These are phyloP conservation scores for Calonectria pseudoturangicola DNA, from an alignment of 2,329 filamentous ascomycete genomes.

Conservation along the genomic window DNA sequence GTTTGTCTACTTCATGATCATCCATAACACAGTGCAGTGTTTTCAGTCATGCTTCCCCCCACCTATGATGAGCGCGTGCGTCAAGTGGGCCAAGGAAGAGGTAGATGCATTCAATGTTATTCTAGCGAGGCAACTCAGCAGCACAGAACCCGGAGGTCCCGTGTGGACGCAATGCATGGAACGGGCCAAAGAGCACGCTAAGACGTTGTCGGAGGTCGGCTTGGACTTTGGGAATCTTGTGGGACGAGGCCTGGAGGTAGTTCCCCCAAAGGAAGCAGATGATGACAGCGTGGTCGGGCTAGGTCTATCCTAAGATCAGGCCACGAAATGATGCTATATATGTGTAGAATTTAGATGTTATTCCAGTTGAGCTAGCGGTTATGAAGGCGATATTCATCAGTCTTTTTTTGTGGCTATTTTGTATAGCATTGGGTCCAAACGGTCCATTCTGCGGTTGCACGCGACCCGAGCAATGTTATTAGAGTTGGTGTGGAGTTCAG, in stretches of 20 bases:
- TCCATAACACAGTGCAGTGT: conserved; percentile 92
- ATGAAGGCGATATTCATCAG: conserved; percentile 21
- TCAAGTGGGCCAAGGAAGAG: conserved; percentile 98
- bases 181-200: conserved; percentile 86
- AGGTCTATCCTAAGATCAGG: conserved; percentile 54
- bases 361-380: conserved; percentile 22
- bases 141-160: conserved; percentile 83
- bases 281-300: conserved; percentile 53
- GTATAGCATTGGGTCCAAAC: neutral
- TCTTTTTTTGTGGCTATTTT: neutral
- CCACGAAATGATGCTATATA: neutral
- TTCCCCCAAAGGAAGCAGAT: conserved; percentile 37
- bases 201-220: conserved; percentile 87
- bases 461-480: conserved; percentile 5
- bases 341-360: conserved; percentile 15
- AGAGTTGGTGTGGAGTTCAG: neutral
- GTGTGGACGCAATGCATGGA: conserved; percentile 90
- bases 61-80: conserved; percentile 92
- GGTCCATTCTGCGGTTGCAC: neutral
- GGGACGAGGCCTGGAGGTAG: conserved; percentile 71
- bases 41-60: conserved; percentile 92
- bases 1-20: conserved; percentile 95
- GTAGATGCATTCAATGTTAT: conserved; percentile 93
- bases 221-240: conserved; percentile 92
- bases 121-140: conserved; percentile 89